phyloP scores from a whole-genome alignment of 768 basidiomycete species.

The Cystofilobasidium capitatum region DNA sequence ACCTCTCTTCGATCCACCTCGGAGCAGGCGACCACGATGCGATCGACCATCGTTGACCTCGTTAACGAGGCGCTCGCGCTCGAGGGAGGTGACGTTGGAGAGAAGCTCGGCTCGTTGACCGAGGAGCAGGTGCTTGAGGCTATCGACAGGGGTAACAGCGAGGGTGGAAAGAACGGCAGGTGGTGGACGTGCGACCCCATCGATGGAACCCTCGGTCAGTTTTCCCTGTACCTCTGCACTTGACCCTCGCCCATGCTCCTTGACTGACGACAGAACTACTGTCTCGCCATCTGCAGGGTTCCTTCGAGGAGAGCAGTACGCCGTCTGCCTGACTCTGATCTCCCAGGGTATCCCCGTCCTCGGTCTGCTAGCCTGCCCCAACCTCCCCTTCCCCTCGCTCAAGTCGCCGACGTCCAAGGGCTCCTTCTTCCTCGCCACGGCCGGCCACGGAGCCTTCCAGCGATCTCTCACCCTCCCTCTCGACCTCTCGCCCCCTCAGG shows the following conservation, averaged over 20 bases:
- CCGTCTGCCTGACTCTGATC: conserved; percentile 78
- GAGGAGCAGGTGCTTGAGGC: conserved; percentile 61
- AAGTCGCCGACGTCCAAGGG: conserved; percentile 18
- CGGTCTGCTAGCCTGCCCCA: conserved; percentile 86
- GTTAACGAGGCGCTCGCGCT: conserved; percentile 74
- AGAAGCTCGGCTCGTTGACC: conserved; percentile 42
- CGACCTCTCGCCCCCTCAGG: neutral
- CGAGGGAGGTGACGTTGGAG: conserved; percentile 34
- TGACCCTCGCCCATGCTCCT: neutral
- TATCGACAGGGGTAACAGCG: conserved; percentile 71
- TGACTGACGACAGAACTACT: neutral
- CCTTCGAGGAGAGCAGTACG: conserved; percentile 83
- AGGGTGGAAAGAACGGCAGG: conserved; percentile 58
- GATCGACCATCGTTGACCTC: conserved; percentile 63
- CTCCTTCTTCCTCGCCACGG: conserved; percentile 25
- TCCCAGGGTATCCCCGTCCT: conserved; percentile 67
- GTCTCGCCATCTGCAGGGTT: conserved; percentile 54
- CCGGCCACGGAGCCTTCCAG: conserved; percentile 20
- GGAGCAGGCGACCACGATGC: conserved; percentile 45
- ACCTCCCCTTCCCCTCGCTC: conserved; percentile 49
- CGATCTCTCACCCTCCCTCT: conserved; percentile 3
- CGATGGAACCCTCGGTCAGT: conserved; percentile 56
- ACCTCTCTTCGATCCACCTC: conserved; percentile 52
- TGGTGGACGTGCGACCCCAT: conserved; percentile 61
- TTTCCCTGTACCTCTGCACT: neutral